Conservation (phyloP, 2,329 filamentous ascomycete genomes). For the Microcyclospora pomicola region DNA sequence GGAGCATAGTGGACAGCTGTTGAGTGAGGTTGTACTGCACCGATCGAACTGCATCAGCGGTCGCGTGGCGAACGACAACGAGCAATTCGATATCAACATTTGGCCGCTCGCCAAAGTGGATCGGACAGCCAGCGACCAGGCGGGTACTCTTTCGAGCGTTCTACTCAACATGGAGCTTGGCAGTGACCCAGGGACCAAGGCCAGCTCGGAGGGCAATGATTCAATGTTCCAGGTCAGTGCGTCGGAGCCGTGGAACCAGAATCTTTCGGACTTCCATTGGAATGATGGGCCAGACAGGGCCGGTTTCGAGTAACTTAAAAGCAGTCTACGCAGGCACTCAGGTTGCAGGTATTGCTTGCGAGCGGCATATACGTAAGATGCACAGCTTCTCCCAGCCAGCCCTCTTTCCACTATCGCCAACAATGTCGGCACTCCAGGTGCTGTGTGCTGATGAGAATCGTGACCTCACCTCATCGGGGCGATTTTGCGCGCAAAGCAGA, state of each 20-base stretch:
- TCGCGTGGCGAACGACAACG: slow-evolving; percentile 24
- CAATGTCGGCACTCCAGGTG: slow-evolving; percentile 62
- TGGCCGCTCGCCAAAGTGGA: slow-evolving; percentile 16
- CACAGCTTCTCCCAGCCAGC: slow-evolving; percentile 92
- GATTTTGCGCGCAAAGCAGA: slow-evolving; percentile 80
- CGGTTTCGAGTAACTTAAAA: slow-evolving; percentile 4
- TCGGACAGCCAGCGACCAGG: too few relatives aligned
- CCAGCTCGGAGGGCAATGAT: slow-evolving; percentile 12
- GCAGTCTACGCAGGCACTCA: background rate
- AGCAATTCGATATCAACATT: slow-evolving; percentile 37
- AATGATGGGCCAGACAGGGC: slow-evolving; percentile 13
- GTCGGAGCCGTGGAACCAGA: slow-evolving; percentile 21
- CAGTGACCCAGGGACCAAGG: background rate
- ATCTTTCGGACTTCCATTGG: slow-evolving; percentile 20
- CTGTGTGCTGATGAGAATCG: slow-evolving; percentile 45
- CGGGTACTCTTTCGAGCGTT: slow-evolving; percentile 9
- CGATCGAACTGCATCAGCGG: slow-evolving; percentile 32
- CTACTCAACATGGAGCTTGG: slow-evolving; percentile 7
- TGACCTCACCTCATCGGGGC: slow-evolving; percentile 58
- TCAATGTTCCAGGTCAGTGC: slow-evolving; percentile 9
- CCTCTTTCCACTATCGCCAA: slow-evolving; percentile 69
- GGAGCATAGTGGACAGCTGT: slow-evolving; percentile 22
- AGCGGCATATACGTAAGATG: slow-evolving; percentile 71
- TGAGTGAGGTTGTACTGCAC: slow-evolving; percentile 26
- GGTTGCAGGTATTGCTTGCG: background rate